Base-by-base conservation (phyloP, 352 stramenopile genomes). In the Globisporangium okanoganense region DNA sequence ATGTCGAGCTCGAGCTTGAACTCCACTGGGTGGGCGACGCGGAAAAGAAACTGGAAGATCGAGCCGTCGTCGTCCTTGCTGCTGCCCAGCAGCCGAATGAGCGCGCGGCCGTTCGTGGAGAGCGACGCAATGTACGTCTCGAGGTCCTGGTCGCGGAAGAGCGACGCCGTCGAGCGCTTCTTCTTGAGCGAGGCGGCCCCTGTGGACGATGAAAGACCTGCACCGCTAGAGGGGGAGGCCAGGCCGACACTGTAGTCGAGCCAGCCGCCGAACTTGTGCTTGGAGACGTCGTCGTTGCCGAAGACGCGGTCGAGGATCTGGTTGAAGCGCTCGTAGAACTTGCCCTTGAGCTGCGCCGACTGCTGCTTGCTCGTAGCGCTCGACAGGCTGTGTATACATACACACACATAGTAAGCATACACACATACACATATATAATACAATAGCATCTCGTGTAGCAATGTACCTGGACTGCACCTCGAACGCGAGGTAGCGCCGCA, bases 311-410 rank as follows among this genome's bases (percentile, higher is more conserved):
- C 85, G 33, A 94, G 60, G 22, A 94, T 77, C 70, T 91, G 85
- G 71, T 92, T 92, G 58, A 94, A 91, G 29, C 85, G 85, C 64
- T 92, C 85, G 69, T 94, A 94, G 61, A 94, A 92, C 56, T 89
- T 81, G 57, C 85, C 79, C 36, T 87, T 85, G 33, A 88, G 70
- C 64, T 92, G 85, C 18, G 76, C 79, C n/a, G 81, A 88, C 62
- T 90, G 80, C 27, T 81, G 82, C 71, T 93, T 91, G 67, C 67
- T 85, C 0, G 76, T 76, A 16, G 78, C 71, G 1, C 67, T 67
- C 8, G 74, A 80, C 31, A 87, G 59, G 56, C 69, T 79, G 29
- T 33, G 29, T 31, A 53, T 38, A 3, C 57, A 41, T 14, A 38
- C 27, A 22, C 27, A 33, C 9, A 24, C 20, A 14, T 8, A 12